phyloP scores from a whole-genome alignment of 345 rosid species.

The Lepidium aucheri region DNA sequence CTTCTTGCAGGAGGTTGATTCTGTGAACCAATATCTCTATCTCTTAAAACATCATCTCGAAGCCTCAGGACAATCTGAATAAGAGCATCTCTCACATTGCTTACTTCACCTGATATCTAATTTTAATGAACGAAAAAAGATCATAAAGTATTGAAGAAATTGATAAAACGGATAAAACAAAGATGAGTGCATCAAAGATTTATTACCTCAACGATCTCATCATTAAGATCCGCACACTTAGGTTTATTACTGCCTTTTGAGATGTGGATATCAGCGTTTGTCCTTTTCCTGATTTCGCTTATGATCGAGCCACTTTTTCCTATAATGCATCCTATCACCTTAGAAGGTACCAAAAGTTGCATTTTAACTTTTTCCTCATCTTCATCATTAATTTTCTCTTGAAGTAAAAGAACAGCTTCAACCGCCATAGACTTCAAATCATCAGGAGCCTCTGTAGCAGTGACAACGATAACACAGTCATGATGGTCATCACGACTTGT shows the following conservation, averaged over 20 bases:
- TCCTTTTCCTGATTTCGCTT: conserved; percentile 83
- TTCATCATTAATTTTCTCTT: conserved; percentile 79
- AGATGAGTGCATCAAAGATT: not conserved
- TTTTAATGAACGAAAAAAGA: not conserved
- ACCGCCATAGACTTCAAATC: conserved; percentile 94
- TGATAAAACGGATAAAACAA: conserved; percentile 3
- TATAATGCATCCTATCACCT: conserved; percentile 87
- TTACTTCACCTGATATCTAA: conserved; percentile 72
- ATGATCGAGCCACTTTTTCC: conserved; percentile 91
- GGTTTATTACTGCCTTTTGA: conserved; percentile 56
- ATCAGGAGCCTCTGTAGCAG: conserved; percentile 73
- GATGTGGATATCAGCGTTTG: conserved; percentile 72
- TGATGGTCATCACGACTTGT: conserved; percentile 42
- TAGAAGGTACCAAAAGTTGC: conserved; percentile 77
- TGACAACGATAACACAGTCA: conserved; percentile 60
- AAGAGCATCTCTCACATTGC: conserved; percentile 78
- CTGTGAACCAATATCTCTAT: conserved; percentile 41
- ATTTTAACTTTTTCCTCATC: conserved; percentile 51
- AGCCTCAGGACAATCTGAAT: conserved; percentile 84
- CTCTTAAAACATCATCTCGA: conserved; percentile 79
- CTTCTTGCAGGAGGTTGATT: conserved; percentile 44
- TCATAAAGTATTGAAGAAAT: not conserved
- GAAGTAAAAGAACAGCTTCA: conserved; percentile 84
- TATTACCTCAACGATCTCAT: conserved; percentile 86
- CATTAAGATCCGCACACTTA: conserved; percentile 56